Evolutionary conservation across 495 filamentous ascomycete species (phyloP).

Genomic region (Apodospora peruviana): DNA sequence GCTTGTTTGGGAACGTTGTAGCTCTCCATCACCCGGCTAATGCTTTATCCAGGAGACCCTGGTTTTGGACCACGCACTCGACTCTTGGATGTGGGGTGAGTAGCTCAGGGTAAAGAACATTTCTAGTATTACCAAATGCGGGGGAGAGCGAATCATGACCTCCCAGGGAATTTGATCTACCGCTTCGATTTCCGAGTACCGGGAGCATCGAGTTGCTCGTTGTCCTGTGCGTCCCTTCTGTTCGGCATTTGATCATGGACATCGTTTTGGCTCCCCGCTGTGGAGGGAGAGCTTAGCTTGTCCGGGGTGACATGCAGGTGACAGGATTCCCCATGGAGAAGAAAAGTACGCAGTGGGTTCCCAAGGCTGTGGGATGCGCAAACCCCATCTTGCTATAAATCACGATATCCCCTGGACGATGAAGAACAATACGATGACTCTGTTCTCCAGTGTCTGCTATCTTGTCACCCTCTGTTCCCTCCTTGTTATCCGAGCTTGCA

Average conservation of each 20-base stretch:
- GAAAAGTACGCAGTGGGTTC: constrained; percentile 4
- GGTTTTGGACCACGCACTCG: too few species aligned
- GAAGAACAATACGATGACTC: background rate
- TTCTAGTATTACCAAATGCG: too few species aligned
- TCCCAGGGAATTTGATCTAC: too few species aligned
- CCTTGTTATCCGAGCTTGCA: constrained; percentile 6
- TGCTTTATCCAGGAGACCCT: too few species aligned
- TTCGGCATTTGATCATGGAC: background rate
- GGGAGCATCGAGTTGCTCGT: too few species aligned
- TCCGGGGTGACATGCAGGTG: background rate
- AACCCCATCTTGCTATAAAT: constrained; percentile 10
- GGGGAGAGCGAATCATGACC: too few species aligned
- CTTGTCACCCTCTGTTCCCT: too few species aligned
- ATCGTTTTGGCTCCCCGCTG: background rate
- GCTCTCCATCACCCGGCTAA: too few species aligned
- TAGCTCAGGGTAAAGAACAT: too few species aligned
- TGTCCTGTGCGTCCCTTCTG: background rate
- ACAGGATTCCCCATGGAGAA: constrained; percentile 14
- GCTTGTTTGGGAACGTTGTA: too few species aligned
- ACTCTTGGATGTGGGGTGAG: too few species aligned
- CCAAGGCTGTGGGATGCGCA: background rate
- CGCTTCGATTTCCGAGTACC: too few species aligned
- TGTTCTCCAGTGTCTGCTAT: background rate
- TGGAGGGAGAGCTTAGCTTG: background rate
- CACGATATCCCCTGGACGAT: constrained; percentile 5